Evolutionary conservation across 2,329 filamentous ascomycete genomes (phyloP), one percentile per base, ranked within the genome.

Genomic region (Lachnellula suecica): DNA sequence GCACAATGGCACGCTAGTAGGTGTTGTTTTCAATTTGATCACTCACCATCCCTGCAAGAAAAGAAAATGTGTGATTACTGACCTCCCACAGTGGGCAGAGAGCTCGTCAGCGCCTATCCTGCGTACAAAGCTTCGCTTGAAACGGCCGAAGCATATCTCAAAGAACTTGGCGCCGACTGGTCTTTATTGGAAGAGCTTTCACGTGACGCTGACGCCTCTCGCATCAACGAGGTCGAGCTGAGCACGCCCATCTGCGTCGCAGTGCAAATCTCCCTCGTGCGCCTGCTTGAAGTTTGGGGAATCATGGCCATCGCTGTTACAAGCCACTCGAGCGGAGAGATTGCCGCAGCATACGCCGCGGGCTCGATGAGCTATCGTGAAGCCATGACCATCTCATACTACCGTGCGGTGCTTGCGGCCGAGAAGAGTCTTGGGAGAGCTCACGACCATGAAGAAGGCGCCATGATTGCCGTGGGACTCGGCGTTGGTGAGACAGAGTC

Each of bases 291-390:
- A 20, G 69, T 70, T 1, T 76, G 70, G 67, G 69, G 67, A 1
- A 61, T 78, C 19, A 57, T 50, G 4, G 70, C 74, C 0, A 44
- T 55, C 0, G 66, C 63, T 2, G 73, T 76, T 0, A 63, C 68
- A 4, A 72, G 75, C 2, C 75, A 78, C 57, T 76, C 73, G 1
- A 70, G 65, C 31, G 75, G 75, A 13, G 75, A 78, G 51, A 76
- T 78, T 25, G 74, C 62, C 2, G 75, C 75, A 2, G 74, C 75
- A 0, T 77, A 73, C 44, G 65, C 72, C 1, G 60, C n/a, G n/a
- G n/a, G n/a, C n/a, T n/a, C n/a, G n/a, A n/a, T n/a, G n/a, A n/a
- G n/a, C n/a, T n/a, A n/a, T n/a, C n/a, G n/a, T n/a, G n/a, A n/a
- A n/a, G n/a, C n/a, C n/a, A n/a, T n/a, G n/a, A n/a, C n/a, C n/a